Evolutionary conservation across 2,329 filamentous ascomycete genomes (phyloP).

Genomic region (Aureobasidium lini): DNA sequence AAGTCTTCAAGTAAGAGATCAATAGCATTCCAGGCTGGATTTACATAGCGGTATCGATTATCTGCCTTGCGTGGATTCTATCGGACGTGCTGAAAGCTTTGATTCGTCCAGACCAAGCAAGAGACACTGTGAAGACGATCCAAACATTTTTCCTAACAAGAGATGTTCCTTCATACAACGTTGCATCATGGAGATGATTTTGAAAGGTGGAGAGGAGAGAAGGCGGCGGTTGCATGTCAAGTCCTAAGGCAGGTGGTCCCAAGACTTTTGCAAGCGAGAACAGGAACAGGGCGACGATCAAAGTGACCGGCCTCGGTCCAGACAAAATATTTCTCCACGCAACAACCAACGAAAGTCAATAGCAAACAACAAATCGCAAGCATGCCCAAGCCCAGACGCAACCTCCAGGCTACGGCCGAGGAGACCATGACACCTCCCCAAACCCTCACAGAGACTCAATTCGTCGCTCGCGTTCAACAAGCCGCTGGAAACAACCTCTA

Average conservation of each 20-base stretch:
- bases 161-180: no score
- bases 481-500: constrained; percentile 88
- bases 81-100: no score
- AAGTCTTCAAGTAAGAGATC: no score
- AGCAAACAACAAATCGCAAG: background rate
- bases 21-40: no score
- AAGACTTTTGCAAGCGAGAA: constrained; percentile 8
- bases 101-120: no score
- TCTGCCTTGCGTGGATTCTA: no score
- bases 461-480: constrained; percentile 70
- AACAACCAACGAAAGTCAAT: background rate
- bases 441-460: constrained; percentile 43
- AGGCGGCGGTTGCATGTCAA: background rate
- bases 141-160: no score
- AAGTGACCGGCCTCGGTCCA: constrained; percentile 3
- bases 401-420: constrained; percentile 68
- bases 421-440: constrained; percentile 58
- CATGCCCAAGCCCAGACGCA: constrained; percentile 72
- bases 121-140: no score
- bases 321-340: constrained; percentile 1
- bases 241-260: background rate
- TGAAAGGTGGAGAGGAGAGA: background rate
- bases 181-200: no score
- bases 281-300: background rate
- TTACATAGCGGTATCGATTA: no score